These are phyloP conservation scores for Phellopilus nigrolimitatus DNA, from an alignment of 1,284 basidiomycete species.

Conservation along the genomic window DNA sequence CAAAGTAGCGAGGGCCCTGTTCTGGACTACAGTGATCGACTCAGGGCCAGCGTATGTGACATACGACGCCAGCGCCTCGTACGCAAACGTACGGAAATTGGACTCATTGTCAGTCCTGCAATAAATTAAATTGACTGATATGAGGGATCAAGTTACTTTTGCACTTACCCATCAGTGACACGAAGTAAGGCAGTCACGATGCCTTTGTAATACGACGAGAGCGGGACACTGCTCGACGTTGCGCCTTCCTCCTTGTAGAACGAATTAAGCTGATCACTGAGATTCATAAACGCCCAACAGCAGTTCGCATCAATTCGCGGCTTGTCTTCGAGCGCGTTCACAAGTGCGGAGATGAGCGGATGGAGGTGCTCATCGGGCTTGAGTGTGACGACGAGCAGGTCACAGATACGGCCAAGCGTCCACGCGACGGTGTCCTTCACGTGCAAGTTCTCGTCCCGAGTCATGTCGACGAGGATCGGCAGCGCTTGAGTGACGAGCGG, in stretches of 20 bases:
- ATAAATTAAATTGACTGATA: no score
- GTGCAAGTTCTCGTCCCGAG: no score
- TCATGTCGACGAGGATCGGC: no score
- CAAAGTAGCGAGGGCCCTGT: constrained; percentile 80
- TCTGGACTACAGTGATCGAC: constrained; percentile 80
- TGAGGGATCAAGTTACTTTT: constrained; percentile 38
- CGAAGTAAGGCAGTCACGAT: constrained; percentile 78
- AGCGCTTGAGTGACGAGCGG: no score
- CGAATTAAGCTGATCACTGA: constrained; percentile 67
- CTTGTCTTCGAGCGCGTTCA: no score
- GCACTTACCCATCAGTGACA: constrained; percentile 76
- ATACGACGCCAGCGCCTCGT: no score
- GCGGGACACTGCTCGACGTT: constrained; percentile 45
- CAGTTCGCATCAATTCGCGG: no score
- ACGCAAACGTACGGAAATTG: no score
- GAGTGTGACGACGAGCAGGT: constrained; percentile 83
- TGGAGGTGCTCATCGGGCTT: constrained; percentile 88
- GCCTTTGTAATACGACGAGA: constrained; percentile 89
- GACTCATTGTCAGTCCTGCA: no score
- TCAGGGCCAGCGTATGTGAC: no score
- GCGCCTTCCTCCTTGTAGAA: constrained; percentile 59
- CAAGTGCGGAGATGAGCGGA: constrained; percentile 79
- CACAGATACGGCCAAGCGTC: constrained; percentile 91
- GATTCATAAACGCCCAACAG: no score
- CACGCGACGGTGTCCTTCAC: no score